phyloP scores from a whole-genome alignment of 805 yeast genomes.

The Monosporozyma servazzii region DNA sequence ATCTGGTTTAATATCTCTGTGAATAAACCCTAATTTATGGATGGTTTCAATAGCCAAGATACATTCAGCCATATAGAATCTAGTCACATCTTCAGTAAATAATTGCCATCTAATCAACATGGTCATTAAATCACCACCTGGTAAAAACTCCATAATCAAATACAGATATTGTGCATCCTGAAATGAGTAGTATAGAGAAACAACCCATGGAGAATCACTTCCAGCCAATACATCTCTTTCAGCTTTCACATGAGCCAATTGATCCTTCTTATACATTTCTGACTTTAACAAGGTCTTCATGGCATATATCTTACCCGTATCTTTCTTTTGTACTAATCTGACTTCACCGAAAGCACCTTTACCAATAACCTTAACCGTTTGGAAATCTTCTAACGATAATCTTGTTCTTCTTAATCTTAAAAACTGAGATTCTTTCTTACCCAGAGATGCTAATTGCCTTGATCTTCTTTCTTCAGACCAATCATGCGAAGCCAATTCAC shows the following conservation, averaged over 20 bases:
- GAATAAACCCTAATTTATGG: slow-evolving; percentile 88
- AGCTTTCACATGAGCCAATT: slow-evolving; percentile 89
- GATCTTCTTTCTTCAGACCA: slow-evolving; percentile 79
- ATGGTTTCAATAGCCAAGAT: slow-evolving; percentile 91
- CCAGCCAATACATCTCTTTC: slow-evolving; percentile 93
- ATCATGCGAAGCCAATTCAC: slow-evolving; percentile 54
- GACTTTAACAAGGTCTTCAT: slow-evolving; percentile 86
- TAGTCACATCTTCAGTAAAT: slow-evolving; percentile 83
- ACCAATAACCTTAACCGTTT: slow-evolving; percentile 82
- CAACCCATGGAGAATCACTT: slow-evolving; percentile 83
- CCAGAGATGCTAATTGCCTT: slow-evolving; percentile 72
- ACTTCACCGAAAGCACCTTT: slow-evolving; percentile 99
- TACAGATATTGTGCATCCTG: slow-evolving; percentile 70
- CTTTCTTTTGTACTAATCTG: slow-evolving; percentile 83
- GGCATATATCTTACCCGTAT: slow-evolving; percentile 83
- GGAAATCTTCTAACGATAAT: slow-evolving; percentile 72
- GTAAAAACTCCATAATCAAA: slow-evolving; percentile 90
- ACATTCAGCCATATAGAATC: slow-evolving; percentile 94
- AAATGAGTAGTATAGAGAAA: slow-evolving; percentile 69
- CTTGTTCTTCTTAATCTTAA: slow-evolving; percentile 78
- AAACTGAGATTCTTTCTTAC: slow-evolving; percentile 82
- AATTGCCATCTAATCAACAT: slow-evolving; percentile 93
- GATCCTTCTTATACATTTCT: slow-evolving; percentile 93
- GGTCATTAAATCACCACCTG: slow-evolving; percentile 88
- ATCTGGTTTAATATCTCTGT: slow-evolving; percentile 96